A percentile compares a stretch with the other conserved stretches of the same genome.
Conservation (phyloP, 2,329 filamentous ascomycete genomes). For the Diaporthe helianthi region DNA sequence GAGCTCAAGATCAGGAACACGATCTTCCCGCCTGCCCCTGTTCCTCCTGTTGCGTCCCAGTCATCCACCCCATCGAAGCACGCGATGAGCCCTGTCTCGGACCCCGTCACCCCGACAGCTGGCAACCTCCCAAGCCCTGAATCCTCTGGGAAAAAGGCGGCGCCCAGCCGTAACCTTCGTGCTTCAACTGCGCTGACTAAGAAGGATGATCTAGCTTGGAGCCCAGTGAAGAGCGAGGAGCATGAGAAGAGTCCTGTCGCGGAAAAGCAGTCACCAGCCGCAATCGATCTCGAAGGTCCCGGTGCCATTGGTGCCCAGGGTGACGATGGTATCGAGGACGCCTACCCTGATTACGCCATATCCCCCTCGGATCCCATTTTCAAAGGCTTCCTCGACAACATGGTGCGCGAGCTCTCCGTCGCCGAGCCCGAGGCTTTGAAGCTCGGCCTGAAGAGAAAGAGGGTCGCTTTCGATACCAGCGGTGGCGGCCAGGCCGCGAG, state of each 20-base stretch:
- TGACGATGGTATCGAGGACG: background rate
- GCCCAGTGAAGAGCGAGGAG: background rate
- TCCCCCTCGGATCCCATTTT: background rate
- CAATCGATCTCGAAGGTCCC: background rate
- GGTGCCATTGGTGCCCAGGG: background rate
- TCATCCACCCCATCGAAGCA: background rate
- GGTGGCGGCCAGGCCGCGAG: background rate
- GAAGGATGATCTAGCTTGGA: background rate
- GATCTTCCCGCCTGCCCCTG: background rate
- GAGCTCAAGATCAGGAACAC: background rate
- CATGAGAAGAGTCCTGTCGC: background rate
- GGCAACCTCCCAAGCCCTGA: background rate
- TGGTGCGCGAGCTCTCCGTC: background rate
- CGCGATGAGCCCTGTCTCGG: background rate
- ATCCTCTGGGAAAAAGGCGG: background rate
- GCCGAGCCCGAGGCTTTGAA: background rate
- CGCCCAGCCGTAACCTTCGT: too few species aligned
- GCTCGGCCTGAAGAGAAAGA: background rate
- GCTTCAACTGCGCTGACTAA: background rate
- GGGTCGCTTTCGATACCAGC: background rate
- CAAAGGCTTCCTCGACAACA: background rate
- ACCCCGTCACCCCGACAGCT: background rate
- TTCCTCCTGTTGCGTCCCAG: background rate
- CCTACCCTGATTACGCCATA: conserved; percentile 19
- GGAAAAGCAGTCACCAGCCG: background rate